phyloP scores from a whole-genome alignment of 495 filamentous ascomycete genomes.

The Hypoxylon rickii region DNA sequence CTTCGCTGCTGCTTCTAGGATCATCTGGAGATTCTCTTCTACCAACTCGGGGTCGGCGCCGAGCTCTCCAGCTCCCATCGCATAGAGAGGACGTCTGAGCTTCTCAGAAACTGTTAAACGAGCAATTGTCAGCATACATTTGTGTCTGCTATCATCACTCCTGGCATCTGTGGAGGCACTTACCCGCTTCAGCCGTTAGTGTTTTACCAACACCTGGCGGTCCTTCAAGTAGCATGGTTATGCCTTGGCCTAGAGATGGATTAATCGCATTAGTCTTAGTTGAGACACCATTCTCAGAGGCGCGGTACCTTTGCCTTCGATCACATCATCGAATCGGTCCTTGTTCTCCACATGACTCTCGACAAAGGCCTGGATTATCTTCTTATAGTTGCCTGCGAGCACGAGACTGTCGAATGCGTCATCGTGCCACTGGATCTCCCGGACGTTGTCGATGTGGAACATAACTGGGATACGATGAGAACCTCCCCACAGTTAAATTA shows the following conservation, averaged over 20 bases:
- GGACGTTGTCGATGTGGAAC: slow-evolving; percentile 44
- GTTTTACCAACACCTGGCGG: slow-evolving; percentile 63
- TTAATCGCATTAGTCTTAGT: neutral
- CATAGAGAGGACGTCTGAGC: slow-evolving; percentile 53
- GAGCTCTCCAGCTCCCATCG: slow-evolving; percentile 58
- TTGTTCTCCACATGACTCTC: slow-evolving; percentile 49
- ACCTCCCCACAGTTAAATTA: neutral
- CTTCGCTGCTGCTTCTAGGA: slow-evolving; percentile 52
- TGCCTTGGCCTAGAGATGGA: slow-evolving; percentile 43
- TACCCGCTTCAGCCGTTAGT: slow-evolving; percentile 54
- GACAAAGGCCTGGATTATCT: slow-evolving; percentile 59
- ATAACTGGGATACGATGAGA: slow-evolving; percentile 26
- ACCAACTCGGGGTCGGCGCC: slow-evolving; percentile 51
- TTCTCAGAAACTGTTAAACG: slow-evolving; percentile 50
- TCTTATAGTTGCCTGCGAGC: slow-evolving; percentile 56
- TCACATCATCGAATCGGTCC: slow-evolving; percentile 68
- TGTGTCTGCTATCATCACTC: neutral
- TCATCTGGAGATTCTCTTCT: slow-evolving; percentile 53
- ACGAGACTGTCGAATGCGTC: slow-evolving; percentile 63
- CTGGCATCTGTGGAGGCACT: neutral
- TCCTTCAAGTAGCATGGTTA: slow-evolving; percentile 62
- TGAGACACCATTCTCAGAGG: neutral
- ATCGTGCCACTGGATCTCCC: slow-evolving; percentile 57
- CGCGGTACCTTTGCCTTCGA: slow-evolving; percentile 56
- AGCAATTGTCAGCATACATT: neutral